phyloP scores from a whole-genome alignment of 257 asterid genomes.

The Solanum arcanum region DNA sequence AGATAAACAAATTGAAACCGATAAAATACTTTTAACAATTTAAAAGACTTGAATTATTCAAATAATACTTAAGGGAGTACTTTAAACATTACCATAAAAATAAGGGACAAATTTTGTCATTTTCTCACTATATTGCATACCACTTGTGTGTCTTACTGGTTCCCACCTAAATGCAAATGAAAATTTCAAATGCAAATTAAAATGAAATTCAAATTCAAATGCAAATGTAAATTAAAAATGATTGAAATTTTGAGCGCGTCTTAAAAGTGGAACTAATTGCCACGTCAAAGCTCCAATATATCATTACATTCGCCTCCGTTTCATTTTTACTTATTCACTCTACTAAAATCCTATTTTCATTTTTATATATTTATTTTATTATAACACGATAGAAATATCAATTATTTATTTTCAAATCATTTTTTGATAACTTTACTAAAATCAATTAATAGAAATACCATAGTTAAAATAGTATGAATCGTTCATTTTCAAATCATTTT shows the following conservation, averaged over 20 bases:
- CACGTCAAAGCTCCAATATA: background rate
- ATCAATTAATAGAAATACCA: background rate
- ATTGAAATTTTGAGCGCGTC: background rate
- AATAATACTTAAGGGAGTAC: background rate
- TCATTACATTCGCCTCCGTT: background rate
- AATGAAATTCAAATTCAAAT: constrained; percentile 9
- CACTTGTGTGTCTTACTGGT: constrained; percentile 44
- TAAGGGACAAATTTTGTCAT: background rate
- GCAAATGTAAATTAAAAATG: constrained; percentile 2
- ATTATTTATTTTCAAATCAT: no score
- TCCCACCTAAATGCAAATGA: constrained; percentile 12
- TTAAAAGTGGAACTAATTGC: background rate
- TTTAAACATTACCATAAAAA: background rate
- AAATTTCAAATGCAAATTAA: constrained; percentile 1
- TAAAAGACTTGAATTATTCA: background rate
- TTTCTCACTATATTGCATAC: constrained; percentile 21
- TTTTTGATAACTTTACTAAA: background rate
- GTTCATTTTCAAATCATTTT: no score
- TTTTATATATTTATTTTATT: background rate
- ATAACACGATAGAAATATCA: no score
- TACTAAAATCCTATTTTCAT: background rate
- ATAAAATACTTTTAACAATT: background rate
- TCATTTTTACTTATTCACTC: background rate
- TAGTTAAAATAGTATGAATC: background rate
- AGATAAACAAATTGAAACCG: background rate